Percentiles rank a stretch among this genome's conserved stretches.
phyloP scores from a whole-genome alignment of 225 moss, liverwort and hornwort species.

The Takakia lepidozioides region DNA sequence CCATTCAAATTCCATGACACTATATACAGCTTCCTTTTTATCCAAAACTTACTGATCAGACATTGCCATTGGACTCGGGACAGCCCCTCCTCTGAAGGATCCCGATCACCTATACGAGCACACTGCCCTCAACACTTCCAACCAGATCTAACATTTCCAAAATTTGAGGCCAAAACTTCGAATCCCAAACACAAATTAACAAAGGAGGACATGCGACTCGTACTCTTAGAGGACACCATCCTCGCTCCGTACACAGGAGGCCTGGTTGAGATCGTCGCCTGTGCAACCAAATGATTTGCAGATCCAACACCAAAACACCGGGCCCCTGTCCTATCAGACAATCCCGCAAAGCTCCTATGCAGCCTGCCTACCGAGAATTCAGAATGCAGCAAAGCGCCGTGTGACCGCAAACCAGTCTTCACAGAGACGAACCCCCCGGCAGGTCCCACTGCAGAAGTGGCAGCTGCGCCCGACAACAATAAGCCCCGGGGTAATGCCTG shows the following conservation, averaged over 20 bases:
- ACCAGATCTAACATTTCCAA: too few relatives aligned
- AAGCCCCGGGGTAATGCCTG: constrained; percentile 4
- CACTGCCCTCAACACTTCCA: too few relatives aligned
- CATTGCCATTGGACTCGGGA: too few relatives aligned
- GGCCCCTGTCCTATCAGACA: constrained; percentile 10
- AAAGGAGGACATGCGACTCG: too few relatives aligned
- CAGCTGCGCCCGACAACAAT: constrained; percentile 3
- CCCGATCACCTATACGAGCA: too few relatives aligned
- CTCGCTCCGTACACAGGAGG: constrained; percentile 12
- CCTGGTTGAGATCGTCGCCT: constrained; percentile 4
- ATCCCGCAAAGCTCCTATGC: constrained; percentile 14
- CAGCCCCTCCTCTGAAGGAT: too few relatives aligned
- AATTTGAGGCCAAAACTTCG: too few relatives aligned
- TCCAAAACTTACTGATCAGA: too few relatives aligned
- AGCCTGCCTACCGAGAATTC: constrained; percentile 17
- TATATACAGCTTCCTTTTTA: too few relatives aligned
- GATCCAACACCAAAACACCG: constrained; percentile 11
- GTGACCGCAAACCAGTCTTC: constrained; percentile 13
- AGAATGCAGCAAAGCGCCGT: constrained; percentile 11
- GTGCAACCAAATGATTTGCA: constrained; percentile 3
- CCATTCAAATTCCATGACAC: too few relatives aligned
- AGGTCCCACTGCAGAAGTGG: constrained; percentile 9
- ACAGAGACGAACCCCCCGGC: constrained; percentile 12
- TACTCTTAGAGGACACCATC: constrained; percentile 35
- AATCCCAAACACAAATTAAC: too few relatives aligned